Percentiles rank a stretch among this genome's conserved stretches.
phyloP scores from a whole-genome alignment of 2,329 filamentous ascomycete species.

The Teratosphaeria viscida region DNA sequence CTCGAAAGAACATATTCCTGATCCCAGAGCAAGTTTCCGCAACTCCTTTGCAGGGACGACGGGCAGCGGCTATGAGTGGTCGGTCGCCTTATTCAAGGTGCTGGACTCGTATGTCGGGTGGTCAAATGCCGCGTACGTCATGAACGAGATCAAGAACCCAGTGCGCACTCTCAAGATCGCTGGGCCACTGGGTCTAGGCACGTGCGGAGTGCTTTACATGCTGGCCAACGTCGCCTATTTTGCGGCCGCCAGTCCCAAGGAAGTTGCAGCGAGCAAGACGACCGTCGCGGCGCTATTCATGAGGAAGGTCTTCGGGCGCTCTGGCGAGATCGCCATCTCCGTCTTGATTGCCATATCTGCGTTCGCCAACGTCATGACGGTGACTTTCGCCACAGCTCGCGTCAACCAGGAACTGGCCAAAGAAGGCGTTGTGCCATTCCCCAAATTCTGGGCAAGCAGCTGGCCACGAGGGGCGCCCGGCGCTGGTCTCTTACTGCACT shows the following conservation, averaged over 20 bases:
- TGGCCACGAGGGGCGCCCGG: slow-evolving; percentile 53
- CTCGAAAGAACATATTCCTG: slow-evolving; percentile 46
- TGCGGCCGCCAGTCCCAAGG: slow-evolving; percentile 47
- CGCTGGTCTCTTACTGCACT: slow-evolving; percentile 53
- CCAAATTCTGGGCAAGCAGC: slow-evolving; percentile 53
- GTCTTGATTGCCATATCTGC: slow-evolving; percentile 59
- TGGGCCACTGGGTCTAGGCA: slow-evolving; percentile 49
- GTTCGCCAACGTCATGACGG: slow-evolving; percentile 56
- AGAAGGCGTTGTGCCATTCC: slow-evolving; percentile 56
- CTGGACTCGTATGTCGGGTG: slow-evolving; percentile 62
- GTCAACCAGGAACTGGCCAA: slow-evolving; percentile 56
- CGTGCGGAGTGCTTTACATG: slow-evolving; percentile 54
- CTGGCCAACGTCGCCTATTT: slow-evolving; percentile 57
- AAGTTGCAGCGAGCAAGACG: slow-evolving; percentile 44
- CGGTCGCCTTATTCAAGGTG: slow-evolving; percentile 62
- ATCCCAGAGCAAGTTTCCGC: slow-evolving; percentile 44
- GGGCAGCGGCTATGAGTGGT: slow-evolving; percentile 54
- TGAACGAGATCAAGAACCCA: slow-evolving; percentile 56
- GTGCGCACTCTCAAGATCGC: slow-evolving; percentile 55
- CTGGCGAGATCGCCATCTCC: slow-evolving; percentile 48
- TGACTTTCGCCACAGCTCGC: slow-evolving; percentile 59
- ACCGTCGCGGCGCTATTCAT: slow-evolving; percentile 50
- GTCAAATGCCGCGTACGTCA: slow-evolving; percentile 54
- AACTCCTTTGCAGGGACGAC: slow-evolving; percentile 57
- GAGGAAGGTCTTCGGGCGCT: slow-evolving; percentile 42